phyloP scores from a whole-genome alignment of 139 green algal genomes.

The Astrephomene gubernaculifera region DNA sequence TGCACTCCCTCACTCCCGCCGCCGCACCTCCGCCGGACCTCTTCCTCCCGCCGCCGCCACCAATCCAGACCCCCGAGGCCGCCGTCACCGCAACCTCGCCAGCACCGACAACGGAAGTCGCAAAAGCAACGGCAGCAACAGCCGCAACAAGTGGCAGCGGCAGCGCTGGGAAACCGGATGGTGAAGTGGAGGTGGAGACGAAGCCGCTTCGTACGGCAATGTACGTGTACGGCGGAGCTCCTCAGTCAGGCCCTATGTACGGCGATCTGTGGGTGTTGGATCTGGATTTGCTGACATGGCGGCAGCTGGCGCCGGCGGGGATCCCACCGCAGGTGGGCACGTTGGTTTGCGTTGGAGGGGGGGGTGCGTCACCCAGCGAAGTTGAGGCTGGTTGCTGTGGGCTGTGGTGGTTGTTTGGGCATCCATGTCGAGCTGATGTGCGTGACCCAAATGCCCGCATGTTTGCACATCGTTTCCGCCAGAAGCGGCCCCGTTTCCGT shows the following conservation, averaged over 20 bases:
- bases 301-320: conserved; percentile 5
- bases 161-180: not conserved
- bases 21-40: not conserved
- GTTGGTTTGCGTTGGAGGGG: too few species aligned
- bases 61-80: too few species aligned
- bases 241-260: conserved; percentile 34
- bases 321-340: not conserved
- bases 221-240: conserved; percentile 33
- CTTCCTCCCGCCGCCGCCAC: too few species aligned
- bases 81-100: not conserved
- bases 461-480: too few species aligned
- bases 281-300: not conserved
- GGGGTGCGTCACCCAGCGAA: too few species aligned
- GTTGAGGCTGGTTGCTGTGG: too few species aligned
- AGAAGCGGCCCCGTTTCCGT: too few species aligned
- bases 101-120: not conserved
- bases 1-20: conserved; percentile 32
- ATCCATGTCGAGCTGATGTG: too few species aligned
- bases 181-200: too few species aligned
- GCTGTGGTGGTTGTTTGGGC: too few species aligned
- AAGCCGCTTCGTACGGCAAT: too few species aligned
- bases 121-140: not conserved
- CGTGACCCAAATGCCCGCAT: too few species aligned
- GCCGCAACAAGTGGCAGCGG: not conserved
- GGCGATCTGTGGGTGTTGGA: conserved; percentile 36